Percentiles rank a stretch among this genome's conserved stretches.
Evolutionary conservation across 2,329 filamentous ascomycete species (phyloP).

Genomic region (Xylariaceae sp.): DNA sequence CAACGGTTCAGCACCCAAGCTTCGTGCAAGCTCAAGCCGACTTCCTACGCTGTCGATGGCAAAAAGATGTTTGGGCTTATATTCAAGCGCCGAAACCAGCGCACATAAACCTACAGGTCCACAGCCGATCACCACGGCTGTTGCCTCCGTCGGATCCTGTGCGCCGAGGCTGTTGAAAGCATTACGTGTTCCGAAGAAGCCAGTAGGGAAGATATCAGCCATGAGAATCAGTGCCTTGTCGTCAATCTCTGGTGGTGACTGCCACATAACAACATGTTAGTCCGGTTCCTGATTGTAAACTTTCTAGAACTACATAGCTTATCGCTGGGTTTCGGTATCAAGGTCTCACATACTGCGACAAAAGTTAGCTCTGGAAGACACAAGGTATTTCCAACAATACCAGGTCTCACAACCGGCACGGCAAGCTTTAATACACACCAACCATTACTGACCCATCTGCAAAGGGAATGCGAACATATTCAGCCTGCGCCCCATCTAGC

Average conservation of each 20-base stretch:
- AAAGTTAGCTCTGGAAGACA: too few species aligned
- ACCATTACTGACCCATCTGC: conserved; percentile 83
- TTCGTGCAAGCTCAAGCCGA: conserved; percentile 73
- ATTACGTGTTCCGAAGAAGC: conserved; percentile 82
- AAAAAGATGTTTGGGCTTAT: conserved; percentile 75
- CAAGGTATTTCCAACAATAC: too few species aligned
- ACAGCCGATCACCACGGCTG: conserved; percentile 82
- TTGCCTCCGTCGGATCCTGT: conserved; percentile 67
- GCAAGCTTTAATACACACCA: too few species aligned
- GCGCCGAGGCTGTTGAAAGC: conserved; percentile 69
- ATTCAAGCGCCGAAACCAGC: conserved; percentile 76
- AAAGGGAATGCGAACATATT: conserved; percentile 80
- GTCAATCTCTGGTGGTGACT: conserved; percentile 70
- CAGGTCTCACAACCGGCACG: too few species aligned
- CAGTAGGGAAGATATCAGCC: conserved; percentile 91
- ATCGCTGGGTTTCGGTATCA: too few species aligned
- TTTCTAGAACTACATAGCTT: too few species aligned
- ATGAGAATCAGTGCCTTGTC: conserved; percentile 81
- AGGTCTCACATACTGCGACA: too few species aligned
- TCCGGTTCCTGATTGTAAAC: background rate
- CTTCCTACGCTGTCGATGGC: conserved; percentile 80
- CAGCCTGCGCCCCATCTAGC: conserved; percentile 81
- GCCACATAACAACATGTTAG: too few species aligned
- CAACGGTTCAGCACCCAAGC: conserved; percentile 80
- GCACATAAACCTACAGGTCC: conserved; percentile 87